Evolutionary conservation across 1,284 basidiomycete genomes (phyloP), one percentile per base, ranked within the genome.

Genomic region (Flammula alnicola): DNA sequence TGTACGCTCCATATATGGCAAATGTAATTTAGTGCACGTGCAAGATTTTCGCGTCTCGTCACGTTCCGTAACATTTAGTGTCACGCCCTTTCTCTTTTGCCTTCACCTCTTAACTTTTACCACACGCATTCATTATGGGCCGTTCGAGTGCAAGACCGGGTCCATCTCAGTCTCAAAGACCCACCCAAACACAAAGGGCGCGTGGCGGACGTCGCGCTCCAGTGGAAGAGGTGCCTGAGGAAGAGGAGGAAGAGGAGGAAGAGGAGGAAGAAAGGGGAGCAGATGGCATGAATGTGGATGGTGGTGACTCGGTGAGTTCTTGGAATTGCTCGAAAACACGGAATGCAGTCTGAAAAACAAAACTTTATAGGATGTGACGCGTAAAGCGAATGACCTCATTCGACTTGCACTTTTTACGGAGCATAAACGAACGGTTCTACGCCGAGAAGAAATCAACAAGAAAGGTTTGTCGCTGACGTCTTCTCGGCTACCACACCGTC

Each of bases 371-470:
- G 80, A 83, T 19, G 49, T 82, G 3, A 70, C 72, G 7, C 75
- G 80, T 43, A 84, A 80, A 63, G 84, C 84, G 0, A 72, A 77
- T 44, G 81, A 83, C 47, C 77, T 92, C 23, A 86, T 86, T 5
- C 78, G 89, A 6, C 74, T 91, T 6, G 88, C 88, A 2, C 71
- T 92, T 27, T 91, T 90, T 61, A 75, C 73, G 2, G 87, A 91
- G 62, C 80, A 85, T 45, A 79, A 75, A 61, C 75, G 87, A 35
- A 62, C 72, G 5, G 76, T 81, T 1, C 65, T 91, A 37, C 77
- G 78, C 31, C 73, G 88, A 39, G 88, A 92, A 22, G 89, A 92
- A 22, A 88, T 92, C 36, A 81, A 78, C 14, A 91, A 91, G 71
- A 89, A 88, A 78, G 81, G 88, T 83, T 36, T 27, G 63, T 40